Evolutionary conservation across 2,329 filamentous ascomycete genomes (phyloP).

Genomic region (Calonectria fujianensis): DNA sequence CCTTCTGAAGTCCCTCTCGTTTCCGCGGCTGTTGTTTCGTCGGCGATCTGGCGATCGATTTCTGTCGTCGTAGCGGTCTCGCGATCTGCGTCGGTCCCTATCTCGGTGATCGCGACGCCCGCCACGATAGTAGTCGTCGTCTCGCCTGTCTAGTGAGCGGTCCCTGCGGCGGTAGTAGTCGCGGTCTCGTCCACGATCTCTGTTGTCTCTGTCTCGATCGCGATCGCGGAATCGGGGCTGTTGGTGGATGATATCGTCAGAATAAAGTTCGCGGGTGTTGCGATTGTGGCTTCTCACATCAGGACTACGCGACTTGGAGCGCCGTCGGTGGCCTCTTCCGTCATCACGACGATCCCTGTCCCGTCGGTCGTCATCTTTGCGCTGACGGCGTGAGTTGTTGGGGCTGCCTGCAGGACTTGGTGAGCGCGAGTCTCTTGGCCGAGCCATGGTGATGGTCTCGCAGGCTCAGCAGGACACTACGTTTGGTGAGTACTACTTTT

Average conservation of each 20-base stretch:
- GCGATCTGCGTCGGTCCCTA: slow-evolving; percentile 79
- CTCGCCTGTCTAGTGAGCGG: slow-evolving; percentile 80
- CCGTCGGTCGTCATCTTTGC: slow-evolving; percentile 77
- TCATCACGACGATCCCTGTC: slow-evolving; percentile 71
- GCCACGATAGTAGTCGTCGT: slow-evolving; percentile 79
- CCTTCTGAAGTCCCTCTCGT: slow-evolving; percentile 78
- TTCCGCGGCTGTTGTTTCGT: slow-evolving; percentile 79
- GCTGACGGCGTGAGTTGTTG: slow-evolving; percentile 81
- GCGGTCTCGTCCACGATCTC: slow-evolving; percentile 71
- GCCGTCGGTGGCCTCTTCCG: slow-evolving; percentile 71
- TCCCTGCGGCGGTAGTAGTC: slow-evolving; percentile 80
- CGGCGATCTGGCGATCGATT: slow-evolving; percentile 76
- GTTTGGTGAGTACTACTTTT: slow-evolving; percentile 64
- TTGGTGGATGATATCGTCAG: slow-evolving; percentile 62
- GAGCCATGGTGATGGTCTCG: slow-evolving; percentile 73
- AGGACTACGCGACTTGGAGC: slow-evolving; percentile 77
- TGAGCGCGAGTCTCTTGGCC: slow-evolving; percentile 85
- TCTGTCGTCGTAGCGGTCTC: slow-evolving; percentile 75
- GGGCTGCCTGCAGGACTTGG: slow-evolving; percentile 95
- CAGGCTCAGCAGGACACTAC: slow-evolving; percentile 64
- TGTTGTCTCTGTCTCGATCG: slow-evolving; percentile 69
- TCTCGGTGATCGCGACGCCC: slow-evolving; percentile 73
- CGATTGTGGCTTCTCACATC: slow-evolving; percentile 71
- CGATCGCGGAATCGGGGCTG: slow-evolving; percentile 78
- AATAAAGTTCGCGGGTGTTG: slow-evolving; percentile 52